Conservation (phyloP, 345 rosid genomes). For the Microcos paniculata region DNA sequence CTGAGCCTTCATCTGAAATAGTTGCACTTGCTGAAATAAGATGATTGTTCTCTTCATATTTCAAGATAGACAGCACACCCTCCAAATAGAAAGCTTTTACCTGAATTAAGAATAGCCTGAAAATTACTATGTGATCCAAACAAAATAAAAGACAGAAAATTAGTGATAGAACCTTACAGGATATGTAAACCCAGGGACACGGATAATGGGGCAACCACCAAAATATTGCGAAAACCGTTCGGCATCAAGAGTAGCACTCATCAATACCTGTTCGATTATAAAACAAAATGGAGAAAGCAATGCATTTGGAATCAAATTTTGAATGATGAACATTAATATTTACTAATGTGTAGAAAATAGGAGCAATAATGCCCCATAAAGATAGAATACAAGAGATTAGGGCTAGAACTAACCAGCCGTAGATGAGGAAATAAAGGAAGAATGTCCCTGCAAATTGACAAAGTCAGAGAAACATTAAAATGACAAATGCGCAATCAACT, state of each 20-base stretch:
- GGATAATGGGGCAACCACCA: conserved; percentile 90
- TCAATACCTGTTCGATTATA: conserved; percentile 55
- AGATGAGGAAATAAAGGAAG: conserved; percentile 77
- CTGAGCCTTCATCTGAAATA: conserved; percentile 32
- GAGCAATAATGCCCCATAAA: background rate
- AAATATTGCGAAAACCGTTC: conserved; percentile 88
- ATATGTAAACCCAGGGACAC: conserved; percentile 89
- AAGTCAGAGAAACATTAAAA: conserved; percentile 18
- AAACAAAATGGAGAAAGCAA: conserved; percentile 5
- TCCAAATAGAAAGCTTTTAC: conserved; percentile 74
- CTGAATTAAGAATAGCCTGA: conserved; percentile 38
- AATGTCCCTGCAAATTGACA: conserved; percentile 67
- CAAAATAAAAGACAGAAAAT: background rate
- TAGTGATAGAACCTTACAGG: conserved; percentile 53
- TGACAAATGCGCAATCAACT: background rate
- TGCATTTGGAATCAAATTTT: conserved; percentile 6
- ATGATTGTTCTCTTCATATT: conserved; percentile 57
- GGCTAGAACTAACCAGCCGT: conserved; percentile 76
- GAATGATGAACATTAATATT: background rate
- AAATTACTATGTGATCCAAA: conserved; percentile 24
- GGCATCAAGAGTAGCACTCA: conserved; percentile 97
- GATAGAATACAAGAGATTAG: background rate
- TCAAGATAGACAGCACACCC: conserved; percentile 76
- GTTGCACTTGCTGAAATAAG: conserved; percentile 40
- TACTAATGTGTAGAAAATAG: conserved; percentile 1